phyloP scores from a whole-genome alignment of 495 filamentous ascomycete species.

The Penicillium desertorum region DNA sequence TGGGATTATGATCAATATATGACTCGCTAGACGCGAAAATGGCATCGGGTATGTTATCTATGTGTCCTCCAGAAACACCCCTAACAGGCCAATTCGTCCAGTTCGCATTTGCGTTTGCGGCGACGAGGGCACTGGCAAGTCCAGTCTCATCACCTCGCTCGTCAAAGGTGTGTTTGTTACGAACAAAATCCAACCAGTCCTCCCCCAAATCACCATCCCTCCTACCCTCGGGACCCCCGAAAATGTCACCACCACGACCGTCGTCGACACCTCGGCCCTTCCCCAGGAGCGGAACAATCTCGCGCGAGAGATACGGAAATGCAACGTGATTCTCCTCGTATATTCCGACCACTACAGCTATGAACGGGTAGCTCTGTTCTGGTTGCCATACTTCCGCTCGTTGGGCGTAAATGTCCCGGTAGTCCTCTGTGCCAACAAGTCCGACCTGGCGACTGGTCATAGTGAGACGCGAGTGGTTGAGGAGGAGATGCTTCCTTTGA shows the following conservation, averaged over 20 bases:
- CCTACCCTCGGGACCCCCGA: slow-evolving; percentile 85
- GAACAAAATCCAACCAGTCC: slow-evolving; percentile 88
- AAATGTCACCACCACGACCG: slow-evolving; percentile 91
- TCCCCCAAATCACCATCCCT: slow-evolving; percentile 91
- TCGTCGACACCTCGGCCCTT: slow-evolving; percentile 94
- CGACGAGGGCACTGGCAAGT: slow-evolving; percentile 73
- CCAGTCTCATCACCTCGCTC: slow-evolving; percentile 56
- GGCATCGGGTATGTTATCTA: slow-evolving; percentile 36
- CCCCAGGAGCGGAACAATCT: slow-evolving; percentile 88
- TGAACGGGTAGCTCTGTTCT: slow-evolving; percentile 94
- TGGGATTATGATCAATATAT: not conserved
- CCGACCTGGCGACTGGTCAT: slow-evolving; percentile 71
- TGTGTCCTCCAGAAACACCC: slow-evolving; percentile 1
- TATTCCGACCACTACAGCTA: slow-evolving; percentile 99
- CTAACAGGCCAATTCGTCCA: slow-evolving; percentile 30
- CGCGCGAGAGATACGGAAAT: slow-evolving; percentile 91
- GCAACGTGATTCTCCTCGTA: slow-evolving; percentile 94
- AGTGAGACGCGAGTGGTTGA: slow-evolving; percentile 79
- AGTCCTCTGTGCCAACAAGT: slow-evolving; percentile 95
- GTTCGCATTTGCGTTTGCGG: slow-evolving; percentile 96
- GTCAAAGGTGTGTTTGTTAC: slow-evolving; percentile 95
- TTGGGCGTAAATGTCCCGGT: slow-evolving; percentile 98
- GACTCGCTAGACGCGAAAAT: slow-evolving; percentile 19
- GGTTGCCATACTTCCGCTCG: slow-evolving; percentile 95
- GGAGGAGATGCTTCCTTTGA: slow-evolving; percentile 97